phyloP scores from a whole-genome alignment of 352 stramenopile genomes.

The Globisporangium solare region DNA sequence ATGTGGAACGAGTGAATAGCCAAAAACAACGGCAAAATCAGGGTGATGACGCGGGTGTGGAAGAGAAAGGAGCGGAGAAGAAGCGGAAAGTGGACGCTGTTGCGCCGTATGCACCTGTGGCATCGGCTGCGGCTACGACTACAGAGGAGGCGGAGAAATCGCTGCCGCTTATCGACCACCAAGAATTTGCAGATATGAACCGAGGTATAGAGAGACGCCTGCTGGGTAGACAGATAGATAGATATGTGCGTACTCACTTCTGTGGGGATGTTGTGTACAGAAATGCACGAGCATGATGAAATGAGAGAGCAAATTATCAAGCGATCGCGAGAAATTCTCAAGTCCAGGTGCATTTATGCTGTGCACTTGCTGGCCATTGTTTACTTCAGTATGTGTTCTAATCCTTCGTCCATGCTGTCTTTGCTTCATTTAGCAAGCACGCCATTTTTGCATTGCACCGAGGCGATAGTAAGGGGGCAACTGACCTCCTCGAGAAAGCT shows the following conservation, averaged over 20 bases:
- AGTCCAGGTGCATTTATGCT: constrained; percentile 55
- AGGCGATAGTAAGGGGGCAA: constrained; percentile 57
- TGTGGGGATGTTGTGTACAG: constrained; percentile 16
- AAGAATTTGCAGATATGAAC: constrained; percentile 60
- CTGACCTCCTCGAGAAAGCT: constrained; percentile 38
- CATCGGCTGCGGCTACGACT: neutral
- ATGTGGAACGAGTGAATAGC: too few species aligned
- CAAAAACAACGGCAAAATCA: neutral
- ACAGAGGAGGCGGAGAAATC: neutral
- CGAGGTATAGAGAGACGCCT: constrained; percentile 13
- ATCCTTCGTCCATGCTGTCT: neutral
- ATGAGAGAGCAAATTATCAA: constrained; percentile 94
- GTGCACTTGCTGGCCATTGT: neutral
- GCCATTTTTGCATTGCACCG: constrained; percentile 94
- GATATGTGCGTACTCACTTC: neutral
- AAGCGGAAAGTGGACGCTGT: constrained; percentile 3
- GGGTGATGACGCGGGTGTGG: neutral
- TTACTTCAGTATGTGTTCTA: neutral
- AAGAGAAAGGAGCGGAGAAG: constrained; percentile 6
- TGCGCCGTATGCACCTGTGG: neutral
- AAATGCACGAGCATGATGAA: constrained; percentile 91
- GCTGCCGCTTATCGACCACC: constrained; percentile 24
- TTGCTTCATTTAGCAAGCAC: constrained; percentile 71
- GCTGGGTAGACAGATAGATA: neutral
- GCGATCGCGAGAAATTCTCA: constrained; percentile 92